Percentiles rank a stretch among this genome's conserved stretches.
Evolutionary conservation across 345 rosid genomes (phyloP).

Genomic region (Cochlearia excelsa): DNA sequence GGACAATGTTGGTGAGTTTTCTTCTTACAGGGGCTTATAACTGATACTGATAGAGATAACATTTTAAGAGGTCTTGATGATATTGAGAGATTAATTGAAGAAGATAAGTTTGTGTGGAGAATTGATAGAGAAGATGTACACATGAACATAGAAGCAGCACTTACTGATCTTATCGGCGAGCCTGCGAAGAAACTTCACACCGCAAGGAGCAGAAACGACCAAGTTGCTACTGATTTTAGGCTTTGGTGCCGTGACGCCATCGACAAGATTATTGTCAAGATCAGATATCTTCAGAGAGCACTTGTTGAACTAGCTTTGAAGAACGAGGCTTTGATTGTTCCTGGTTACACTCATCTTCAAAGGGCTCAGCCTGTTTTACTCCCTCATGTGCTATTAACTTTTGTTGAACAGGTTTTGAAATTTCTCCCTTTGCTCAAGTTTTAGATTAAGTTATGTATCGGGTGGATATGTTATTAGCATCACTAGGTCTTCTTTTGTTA

Average conservation of each 20-base stretch:
- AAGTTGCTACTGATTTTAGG: slow-evolving; percentile 70
- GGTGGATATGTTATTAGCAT: too few relatives aligned
- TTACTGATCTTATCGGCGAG: slow-evolving; percentile 72
- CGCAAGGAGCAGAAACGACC: slow-evolving; percentile 75
- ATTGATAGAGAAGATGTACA: slow-evolving; percentile 83
- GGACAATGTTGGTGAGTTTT: background rate
- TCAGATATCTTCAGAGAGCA: slow-evolving; percentile 53
- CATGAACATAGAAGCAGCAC: slow-evolving; percentile 82
- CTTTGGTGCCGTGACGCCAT: slow-evolving; percentile 82
- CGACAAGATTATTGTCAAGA: slow-evolving; percentile 42
- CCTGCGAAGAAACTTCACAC: slow-evolving; percentile 87
- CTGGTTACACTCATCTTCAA: slow-evolving; percentile 81
- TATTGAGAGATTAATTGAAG: slow-evolving; percentile 54
- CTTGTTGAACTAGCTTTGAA: slow-evolving; percentile 60
- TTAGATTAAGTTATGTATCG: too few relatives aligned
- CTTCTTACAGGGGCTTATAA: slow-evolving; percentile 56
- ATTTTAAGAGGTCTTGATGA: slow-evolving; percentile 63
- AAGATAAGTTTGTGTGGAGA: slow-evolving; percentile 67
- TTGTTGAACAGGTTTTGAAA: background rate
- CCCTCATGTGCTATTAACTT: slow-evolving; percentile 69
- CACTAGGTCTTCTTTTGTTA: background rate
- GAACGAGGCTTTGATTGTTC: slow-evolving; percentile 58
- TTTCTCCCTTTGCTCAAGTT: too few relatives aligned
- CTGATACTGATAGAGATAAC: slow-evolving; percentile 48
- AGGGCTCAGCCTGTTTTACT: slow-evolving; percentile 74